A percentile compares a stretch with the other conserved stretches of the same genome.
These are phyloP conservation scores for Asterophora lycoperdoides DNA, from an alignment of 768 basidiomycete genomes.

Conservation along the genomic window DNA sequence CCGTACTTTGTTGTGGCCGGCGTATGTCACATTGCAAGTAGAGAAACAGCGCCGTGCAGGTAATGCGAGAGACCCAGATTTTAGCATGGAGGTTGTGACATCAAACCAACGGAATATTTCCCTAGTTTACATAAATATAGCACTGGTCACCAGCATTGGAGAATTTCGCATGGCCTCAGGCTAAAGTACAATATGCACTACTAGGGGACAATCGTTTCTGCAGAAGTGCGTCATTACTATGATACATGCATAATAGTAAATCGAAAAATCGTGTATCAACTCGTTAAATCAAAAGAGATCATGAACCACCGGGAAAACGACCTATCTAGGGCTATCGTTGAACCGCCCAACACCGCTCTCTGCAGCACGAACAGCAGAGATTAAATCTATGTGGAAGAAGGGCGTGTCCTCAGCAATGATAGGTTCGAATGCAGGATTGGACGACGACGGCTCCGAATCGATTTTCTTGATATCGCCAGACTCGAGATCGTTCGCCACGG, in stretches of 20 bases:
- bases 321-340: background rate
- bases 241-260: constrained; percentile 1
- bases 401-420: constrained; percentile 58
- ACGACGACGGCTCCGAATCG: constrained; percentile 10
- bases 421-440: constrained; percentile 27
- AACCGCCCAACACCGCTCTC: constrained; percentile 39
- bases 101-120: background rate
- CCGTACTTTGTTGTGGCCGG: constrained; percentile 42
- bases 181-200: background rate
- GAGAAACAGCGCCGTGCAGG: constrained; percentile 19
- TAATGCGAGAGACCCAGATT: constrained; percentile 7
- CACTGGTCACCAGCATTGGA: background rate
- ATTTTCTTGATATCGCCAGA: constrained; percentile 31
- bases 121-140: no score
- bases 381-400: constrained; percentile 90
- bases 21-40: constrained; percentile 10
- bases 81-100: constrained; percentile 9
- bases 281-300: no score
- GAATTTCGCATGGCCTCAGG: background rate
- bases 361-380: constrained; percentile 65
- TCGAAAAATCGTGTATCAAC: background rate
- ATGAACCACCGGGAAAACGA: background rate
- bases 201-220: background rate
- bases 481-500: constrained; percentile 29
- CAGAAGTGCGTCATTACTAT: constrained; percentile 2